Evolutionary conservation across 2,329 filamentous ascomycete species (phyloP), one percentile per base, ranked within the genome.

Genomic region (Emergomyces orientalis): DNA sequence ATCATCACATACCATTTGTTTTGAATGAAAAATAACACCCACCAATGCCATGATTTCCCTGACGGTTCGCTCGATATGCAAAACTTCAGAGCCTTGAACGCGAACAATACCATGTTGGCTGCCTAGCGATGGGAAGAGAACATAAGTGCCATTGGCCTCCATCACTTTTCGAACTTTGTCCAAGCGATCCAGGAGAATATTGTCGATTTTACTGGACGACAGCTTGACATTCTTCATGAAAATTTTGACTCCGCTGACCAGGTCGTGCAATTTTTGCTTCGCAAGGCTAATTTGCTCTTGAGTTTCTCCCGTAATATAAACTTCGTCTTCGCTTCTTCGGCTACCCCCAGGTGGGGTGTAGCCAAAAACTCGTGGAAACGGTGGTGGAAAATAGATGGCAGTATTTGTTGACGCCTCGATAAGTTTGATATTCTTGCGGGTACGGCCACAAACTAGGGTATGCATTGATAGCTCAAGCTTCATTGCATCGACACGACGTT

Each of bases 151-250:
- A 71, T 97, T 97, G 62, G 88, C 88, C 74, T 99, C 94, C 77
- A 97, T 93, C 67, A 99, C 96, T 81, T 96, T 97, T 71, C 92
- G 90, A 63, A 99, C 91, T 76, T 97, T 97, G 76, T 97, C 93
- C 70, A 97, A 82, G 32, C 94, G 88, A 69, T 89, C 89, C 43
- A 97, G 85, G 63, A 99, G 77, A 69, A 99, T 93, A 73, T 88
- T 95, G 76, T 99, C 94, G 66, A 97, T 91, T 79, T 99, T 99
- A 74, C 89, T 89, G 39, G 90, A 85, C 57, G 92, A 89, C 64
- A 99, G 88, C 67, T 89, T 86, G 52, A 96, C 91, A 73, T 97
- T 92, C 77, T 99, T 99, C 72, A 96, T 88, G 69, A 88, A 92
- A 45, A 92, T 84, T 71, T 94, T 90, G 52, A 90, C 90, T 34